phyloP scores from a whole-genome alignment of 2,329 filamentous ascomycete genomes.

The Arthroderma sp. region DNA sequence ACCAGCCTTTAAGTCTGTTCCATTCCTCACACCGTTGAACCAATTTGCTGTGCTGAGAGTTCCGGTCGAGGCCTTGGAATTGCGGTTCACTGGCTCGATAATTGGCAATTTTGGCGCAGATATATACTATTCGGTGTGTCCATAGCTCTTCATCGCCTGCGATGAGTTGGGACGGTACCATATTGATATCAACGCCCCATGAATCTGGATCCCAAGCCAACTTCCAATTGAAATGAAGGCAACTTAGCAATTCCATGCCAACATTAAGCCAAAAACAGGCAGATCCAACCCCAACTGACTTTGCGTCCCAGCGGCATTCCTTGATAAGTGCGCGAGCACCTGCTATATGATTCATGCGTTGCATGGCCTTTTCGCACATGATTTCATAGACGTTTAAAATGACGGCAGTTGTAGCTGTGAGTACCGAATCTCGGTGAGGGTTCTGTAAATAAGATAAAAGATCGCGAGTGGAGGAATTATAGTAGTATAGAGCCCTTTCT shows the following conservation, averaged over 20 bases:
- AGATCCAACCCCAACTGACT: constrained; percentile 61
- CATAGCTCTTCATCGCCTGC: constrained; percentile 64
- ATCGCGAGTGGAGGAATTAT: constrained; percentile 70
- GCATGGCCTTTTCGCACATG: constrained; percentile 67
- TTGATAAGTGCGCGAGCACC: constrained; percentile 75
- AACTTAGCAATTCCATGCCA: constrained; percentile 78
- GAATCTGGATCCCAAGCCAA: constrained; percentile 80
- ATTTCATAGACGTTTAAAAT: constrained; percentile 87
- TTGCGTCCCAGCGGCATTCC: constrained; percentile 79
- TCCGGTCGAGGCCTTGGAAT: constrained; percentile 46
- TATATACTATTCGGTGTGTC: constrained; percentile 80
- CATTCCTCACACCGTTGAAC: constrained; percentile 61
- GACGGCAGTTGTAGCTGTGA: constrained; percentile 77
- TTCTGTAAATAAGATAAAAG: constrained; percentile 67
- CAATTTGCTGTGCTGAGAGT: constrained; percentile 45
- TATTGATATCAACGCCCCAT: constrained; percentile 75
- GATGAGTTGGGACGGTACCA: constrained; percentile 41
- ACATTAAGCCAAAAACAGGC: constrained; percentile 94
- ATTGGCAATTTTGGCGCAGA: constrained; percentile 75
- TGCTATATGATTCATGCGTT: constrained; percentile 80
- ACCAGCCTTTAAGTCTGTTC: constrained; percentile 65
- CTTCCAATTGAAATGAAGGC: constrained; percentile 74
- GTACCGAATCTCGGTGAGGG: constrained; percentile 66
- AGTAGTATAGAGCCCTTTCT: constrained; percentile 68
- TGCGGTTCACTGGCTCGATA: constrained; percentile 60